Percentiles rank a stretch among this genome's conserved stretches.
Evolutionary conservation across 2,329 filamentous ascomycete species (phyloP).

Genomic region (Coccinonectria pachysandricola): DNA sequence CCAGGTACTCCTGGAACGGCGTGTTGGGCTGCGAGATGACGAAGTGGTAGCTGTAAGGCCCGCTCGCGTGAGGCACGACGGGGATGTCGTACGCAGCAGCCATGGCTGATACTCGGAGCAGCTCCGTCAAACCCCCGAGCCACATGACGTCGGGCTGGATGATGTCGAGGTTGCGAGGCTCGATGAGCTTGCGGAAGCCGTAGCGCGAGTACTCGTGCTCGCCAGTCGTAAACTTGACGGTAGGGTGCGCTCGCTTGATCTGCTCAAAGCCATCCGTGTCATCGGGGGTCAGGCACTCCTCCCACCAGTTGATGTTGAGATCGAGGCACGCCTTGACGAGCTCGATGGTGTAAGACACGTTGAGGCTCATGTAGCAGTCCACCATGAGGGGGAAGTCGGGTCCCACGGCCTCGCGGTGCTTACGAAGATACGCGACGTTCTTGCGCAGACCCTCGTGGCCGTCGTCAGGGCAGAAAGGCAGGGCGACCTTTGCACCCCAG

Average conservation of each 20-base stretch:
- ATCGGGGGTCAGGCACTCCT: constrained; percentile 85
- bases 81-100: constrained; percentile 89
- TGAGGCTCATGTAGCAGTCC: constrained; percentile 95
- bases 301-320: constrained; percentile 93
- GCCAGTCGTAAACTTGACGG: constrained; percentile 87
- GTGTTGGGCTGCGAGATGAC: constrained; percentile 88
- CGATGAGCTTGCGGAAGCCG: constrained; percentile 88
- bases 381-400: constrained; percentile 90
- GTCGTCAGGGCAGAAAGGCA: constrained; percentile 84
- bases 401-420: constrained; percentile 74
- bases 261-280: constrained; percentile 85
- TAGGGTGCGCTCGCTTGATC: constrained; percentile 83
- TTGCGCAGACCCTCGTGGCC: constrained; percentile 72
- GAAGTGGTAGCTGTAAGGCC: constrained; percentile 93
- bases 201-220: constrained; percentile 94
- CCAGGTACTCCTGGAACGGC: constrained; percentile 92
- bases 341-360: constrained; percentile 86
- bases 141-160: constrained; percentile 97
- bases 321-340: constrained; percentile 74
- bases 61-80: constrained; percentile 88
- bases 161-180: constrained; percentile 85
- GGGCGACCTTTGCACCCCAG: constrained; percentile 78
- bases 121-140: constrained; percentile 85
- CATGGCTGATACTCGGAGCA: constrained; percentile 81
- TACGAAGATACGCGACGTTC: constrained; percentile 80